These are phyloP conservation scores for Aspergillus texensis DNA, from an alignment of 2,329 filamentous ascomycete species.

Conservation along the genomic window DNA sequence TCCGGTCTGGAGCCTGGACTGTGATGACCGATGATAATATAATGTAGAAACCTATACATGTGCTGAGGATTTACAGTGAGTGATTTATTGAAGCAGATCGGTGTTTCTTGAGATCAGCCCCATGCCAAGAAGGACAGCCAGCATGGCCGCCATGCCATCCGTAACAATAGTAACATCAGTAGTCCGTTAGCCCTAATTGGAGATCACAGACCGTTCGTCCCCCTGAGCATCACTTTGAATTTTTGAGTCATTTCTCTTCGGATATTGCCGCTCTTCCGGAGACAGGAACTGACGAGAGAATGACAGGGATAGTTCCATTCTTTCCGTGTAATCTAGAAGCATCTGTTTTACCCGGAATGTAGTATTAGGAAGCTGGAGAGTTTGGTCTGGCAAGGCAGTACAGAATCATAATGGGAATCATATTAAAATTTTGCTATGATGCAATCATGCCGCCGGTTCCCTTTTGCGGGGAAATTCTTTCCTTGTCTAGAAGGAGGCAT, in stretches of 20 bases:
- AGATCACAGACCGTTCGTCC: background rate
- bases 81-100: background rate
- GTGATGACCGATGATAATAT: background rate
- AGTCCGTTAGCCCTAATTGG: background rate
- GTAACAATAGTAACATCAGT: background rate
- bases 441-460: constrained; percentile 12
- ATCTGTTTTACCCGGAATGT: background rate
- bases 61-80: background rate
- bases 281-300: background rate
- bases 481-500: constrained; percentile 1
- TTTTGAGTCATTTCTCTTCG: constrained; percentile 1
- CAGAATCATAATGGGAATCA: background rate
- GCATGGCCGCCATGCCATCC: background rate
- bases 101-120: background rate
- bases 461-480: constrained; percentile 14
- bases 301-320: background rate
- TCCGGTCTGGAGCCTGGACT: background rate
- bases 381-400: background rate
- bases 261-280: background rate
- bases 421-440: constrained; percentile 12
- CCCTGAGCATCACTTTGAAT: background rate
- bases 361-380: background rate
- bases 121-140: background rate
- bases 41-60: no score
- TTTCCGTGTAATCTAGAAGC: background rate